Percentiles rank a stretch among this genome's conserved stretches.
Evolutionary conservation across 176 grass and related monocot genomes (phyloP).

Genomic region (Triticum timopheevii): DNA sequence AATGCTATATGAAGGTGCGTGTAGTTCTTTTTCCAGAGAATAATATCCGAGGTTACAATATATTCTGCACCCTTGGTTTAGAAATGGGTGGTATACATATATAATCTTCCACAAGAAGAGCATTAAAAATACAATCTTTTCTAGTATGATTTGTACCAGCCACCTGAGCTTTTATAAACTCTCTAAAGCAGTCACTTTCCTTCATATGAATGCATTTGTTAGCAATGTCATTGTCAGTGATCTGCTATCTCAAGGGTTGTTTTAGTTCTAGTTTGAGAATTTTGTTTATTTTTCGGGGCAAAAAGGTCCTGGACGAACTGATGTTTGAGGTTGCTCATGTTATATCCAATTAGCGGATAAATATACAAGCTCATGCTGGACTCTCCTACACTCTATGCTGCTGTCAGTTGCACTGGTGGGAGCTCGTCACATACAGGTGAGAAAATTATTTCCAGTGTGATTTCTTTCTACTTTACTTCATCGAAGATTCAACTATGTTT

Average conservation of each 20-base stretch:
- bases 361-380: background rate
- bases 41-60: too few species aligned
- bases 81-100: slow-evolving; percentile 1
- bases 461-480: background rate
- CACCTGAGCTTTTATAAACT: background rate
- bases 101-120: background rate
- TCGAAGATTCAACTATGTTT: background rate
- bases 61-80: slow-evolving; percentile 19
- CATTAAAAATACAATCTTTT: background rate
- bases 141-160: background rate
- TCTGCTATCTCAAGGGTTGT: background rate
- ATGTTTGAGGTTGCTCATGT: background rate
- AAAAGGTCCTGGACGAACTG: background rate
- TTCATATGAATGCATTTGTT: background rate
- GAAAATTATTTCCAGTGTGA: background rate
- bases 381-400: background rate
- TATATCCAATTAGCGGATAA: background rate
- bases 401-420: background rate
- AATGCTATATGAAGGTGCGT: background rate
- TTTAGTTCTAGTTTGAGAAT: background rate
- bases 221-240: background rate
- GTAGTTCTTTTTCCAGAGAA: too few species aligned
- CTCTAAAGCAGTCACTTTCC: background rate
- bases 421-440: background rate
- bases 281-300: background rate